phyloP scores from a whole-genome alignment of 768 basidiomycete species.

The Pleurotus sapidus region DNA sequence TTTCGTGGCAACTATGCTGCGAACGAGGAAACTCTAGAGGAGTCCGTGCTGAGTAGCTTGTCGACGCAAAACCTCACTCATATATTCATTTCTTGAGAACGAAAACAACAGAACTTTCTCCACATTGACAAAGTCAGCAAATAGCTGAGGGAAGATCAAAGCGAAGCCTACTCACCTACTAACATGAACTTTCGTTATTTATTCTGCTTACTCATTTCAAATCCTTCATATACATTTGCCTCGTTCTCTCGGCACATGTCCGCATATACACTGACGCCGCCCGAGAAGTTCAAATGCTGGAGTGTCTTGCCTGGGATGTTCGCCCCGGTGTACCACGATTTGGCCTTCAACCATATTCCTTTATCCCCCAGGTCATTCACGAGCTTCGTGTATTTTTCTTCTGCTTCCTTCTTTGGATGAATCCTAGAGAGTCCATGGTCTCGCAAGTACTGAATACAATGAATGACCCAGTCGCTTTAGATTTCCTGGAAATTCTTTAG shows the following conservation, averaged over 20 bases:
- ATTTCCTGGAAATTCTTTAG: constrained; percentile 17
- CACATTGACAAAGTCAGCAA: too few species aligned
- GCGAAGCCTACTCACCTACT: too few species aligned
- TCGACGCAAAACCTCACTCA: too few species aligned
- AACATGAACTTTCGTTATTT: too few species aligned
- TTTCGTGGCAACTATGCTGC: too few species aligned
- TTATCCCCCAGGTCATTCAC: constrained; percentile 12
- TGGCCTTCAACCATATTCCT: constrained; percentile 16
- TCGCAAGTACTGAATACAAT: constrained; percentile 15
- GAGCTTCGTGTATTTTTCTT: constrained; percentile 10
- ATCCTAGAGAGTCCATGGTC: constrained; percentile 12
- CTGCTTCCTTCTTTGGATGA: constrained; percentile 10
- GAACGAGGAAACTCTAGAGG: too few species aligned
- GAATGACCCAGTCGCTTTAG: constrained; percentile 21
- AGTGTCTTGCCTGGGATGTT: constrained; percentile 22
- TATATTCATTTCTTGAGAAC: too few species aligned
- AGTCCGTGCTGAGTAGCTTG: too few species aligned
- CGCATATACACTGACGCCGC: constrained; percentile 18
- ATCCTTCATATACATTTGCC: constrained; percentile 10
- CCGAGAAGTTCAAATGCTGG: constrained; percentile 20
- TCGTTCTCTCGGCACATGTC: constrained; percentile 14
- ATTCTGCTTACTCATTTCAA: too few species aligned
- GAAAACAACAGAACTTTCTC: too few species aligned
- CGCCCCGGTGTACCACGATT: constrained; percentile 23
- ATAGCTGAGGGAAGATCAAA: too few species aligned